Evolutionary conservation across 2,329 filamentous ascomycete genomes (phyloP), one percentile per base, ranked within the genome.

Genomic region (Curvularia spicifera): DNA sequence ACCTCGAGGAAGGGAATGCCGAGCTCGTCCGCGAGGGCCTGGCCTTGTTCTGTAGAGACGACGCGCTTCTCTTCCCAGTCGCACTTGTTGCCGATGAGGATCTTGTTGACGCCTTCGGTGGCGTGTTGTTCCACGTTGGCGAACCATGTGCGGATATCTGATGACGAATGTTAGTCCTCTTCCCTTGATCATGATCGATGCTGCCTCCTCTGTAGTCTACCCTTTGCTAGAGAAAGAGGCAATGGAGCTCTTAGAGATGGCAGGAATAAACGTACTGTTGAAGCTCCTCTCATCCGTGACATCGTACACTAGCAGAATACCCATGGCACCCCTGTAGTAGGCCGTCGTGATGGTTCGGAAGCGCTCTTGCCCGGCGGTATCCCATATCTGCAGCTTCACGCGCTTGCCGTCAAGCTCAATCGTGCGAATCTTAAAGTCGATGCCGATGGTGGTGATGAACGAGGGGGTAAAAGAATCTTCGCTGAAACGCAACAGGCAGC

Each of bases 11-110:
- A 99, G 20, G 95, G 94, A 66, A 99, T 96, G 74, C 93, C 93
- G 60, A 99, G 89, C 80, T 98, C 95, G 80, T 97, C 91, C 59
- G 95, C 95, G 56, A 99, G 87, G 66, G 89, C 89, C 79, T 99
- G 93, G 70, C 95, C 95, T 75, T 93, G 90, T 78, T 97, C 93
- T 59, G 91, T 96, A 49, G 91, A 93, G 42, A 99, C 91, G 54
- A 91, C 93, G 69, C 95, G 90, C 85, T 98, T 98, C 82, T 99
- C 95, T 80, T 98, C 95, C 95, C 95, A 98, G 81, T 99, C 95
- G 82, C 95, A 99, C 83, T 99, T 99, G 86, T 99, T 99, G 78
- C 95, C 95, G 69, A 99, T 97, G 67, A 99, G 87, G 76, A 99
- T 98, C 85, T 98, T 99, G 87, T 98, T 97, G 76, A 99, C 95